Evolutionary conservation across 2,329 filamentous ascomycete genomes (phyloP).

Genomic region (Bimuria novae-zelandiae): DNA sequence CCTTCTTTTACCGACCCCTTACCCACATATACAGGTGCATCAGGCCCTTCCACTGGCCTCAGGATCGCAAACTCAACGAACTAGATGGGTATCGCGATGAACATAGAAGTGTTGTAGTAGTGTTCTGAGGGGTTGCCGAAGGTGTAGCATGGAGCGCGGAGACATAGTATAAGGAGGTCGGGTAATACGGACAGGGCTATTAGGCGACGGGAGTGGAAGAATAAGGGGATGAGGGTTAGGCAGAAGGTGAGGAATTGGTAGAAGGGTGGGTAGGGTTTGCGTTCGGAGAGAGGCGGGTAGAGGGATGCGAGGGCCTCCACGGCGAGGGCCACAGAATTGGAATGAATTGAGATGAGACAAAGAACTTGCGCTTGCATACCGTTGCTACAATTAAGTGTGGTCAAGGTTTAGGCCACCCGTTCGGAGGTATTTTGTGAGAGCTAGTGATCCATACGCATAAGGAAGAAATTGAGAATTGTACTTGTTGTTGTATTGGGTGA

Average conservation of each 20-base stretch:
- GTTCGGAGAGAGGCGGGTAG: background rate
- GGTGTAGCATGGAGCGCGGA: conserved; percentile 8
- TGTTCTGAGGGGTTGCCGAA: conserved; percentile 8
- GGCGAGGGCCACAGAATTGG: no score
- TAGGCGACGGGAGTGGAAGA: background rate
- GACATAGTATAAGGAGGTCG: conserved; percentile 1
- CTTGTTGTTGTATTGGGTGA: no score
- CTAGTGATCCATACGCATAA: no score
- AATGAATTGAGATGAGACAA: background rate
- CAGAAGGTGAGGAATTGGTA: conserved; percentile 1
- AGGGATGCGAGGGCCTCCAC: background rate
- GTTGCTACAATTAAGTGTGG: background rate
- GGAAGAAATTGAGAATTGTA: no score
- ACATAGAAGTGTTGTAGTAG: conserved; percentile 11
- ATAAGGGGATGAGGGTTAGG: background rate
- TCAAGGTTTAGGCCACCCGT: background rate
- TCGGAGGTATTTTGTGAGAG: no score
- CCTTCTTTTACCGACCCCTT: background rate
- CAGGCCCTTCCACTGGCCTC: background rate
- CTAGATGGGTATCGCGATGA: conserved; percentile 10
- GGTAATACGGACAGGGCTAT: background rate
- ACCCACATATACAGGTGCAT: conserved; percentile 4
- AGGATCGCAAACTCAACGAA: conserved; percentile 13
- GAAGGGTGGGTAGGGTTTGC: background rate
- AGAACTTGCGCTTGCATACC: background rate